These are phyloP conservation scores for Chlorella sorokiniana DNA, from an alignment of 139 green algal genomes.

Conservation along the genomic window DNA sequence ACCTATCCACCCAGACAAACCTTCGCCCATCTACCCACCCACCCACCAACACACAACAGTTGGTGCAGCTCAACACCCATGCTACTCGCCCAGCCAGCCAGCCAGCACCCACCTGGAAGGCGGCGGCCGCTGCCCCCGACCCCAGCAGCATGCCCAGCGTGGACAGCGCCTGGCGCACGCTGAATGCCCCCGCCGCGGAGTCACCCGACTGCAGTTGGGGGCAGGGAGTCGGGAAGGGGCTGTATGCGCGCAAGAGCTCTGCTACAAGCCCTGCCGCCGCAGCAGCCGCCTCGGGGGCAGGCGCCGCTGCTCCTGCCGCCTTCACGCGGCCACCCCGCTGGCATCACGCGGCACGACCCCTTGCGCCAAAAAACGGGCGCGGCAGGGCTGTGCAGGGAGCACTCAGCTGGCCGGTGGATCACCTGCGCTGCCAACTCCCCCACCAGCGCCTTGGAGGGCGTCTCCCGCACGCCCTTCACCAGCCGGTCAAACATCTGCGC, in stretches of 20 bases:
- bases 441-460: slow-evolving; percentile 85
- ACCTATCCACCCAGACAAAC: too few relatives aligned
- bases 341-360: too few relatives aligned
- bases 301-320: too few relatives aligned
- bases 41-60: too few relatives aligned
- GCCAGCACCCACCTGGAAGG: slow-evolving; percentile 42
- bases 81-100: neutral
- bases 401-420: neutral
- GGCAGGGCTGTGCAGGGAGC: neutral
- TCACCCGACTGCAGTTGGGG: slow-evolving; percentile 62
- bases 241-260: neutral
- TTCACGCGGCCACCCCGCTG: too few relatives aligned
- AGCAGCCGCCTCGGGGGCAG: too few relatives aligned
- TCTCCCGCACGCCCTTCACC: slow-evolving; percentile 83
- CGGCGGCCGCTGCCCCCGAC: slow-evolving; percentile 46
- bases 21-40: too few relatives aligned
- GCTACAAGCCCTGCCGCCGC: neutral
- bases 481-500: slow-evolving; percentile 61
- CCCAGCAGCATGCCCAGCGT: slow-evolving; percentile 79
- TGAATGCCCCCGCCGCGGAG: slow-evolving; percentile 73
- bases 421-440: slow-evolving; percentile 67
- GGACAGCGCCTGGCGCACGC: slow-evolving; percentile 71
- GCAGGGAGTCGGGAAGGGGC: neutral
- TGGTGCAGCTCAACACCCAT: neutral
- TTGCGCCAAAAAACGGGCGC: too few relatives aligned